These are phyloP conservation scores for Termitomyces heimii DNA, from an alignment of 768 basidiomycete species.

Conservation along the genomic window DNA sequence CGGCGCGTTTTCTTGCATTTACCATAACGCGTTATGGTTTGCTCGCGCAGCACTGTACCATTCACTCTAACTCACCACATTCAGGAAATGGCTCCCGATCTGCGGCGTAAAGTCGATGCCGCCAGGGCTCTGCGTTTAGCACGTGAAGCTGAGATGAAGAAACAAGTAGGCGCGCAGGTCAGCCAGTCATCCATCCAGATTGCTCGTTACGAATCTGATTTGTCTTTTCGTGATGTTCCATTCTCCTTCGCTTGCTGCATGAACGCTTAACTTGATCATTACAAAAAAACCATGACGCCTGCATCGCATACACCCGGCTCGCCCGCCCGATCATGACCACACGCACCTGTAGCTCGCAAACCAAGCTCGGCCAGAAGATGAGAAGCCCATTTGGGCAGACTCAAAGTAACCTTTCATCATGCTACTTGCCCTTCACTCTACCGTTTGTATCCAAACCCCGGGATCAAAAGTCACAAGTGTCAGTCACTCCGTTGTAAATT, in stretches of 20 bases:
- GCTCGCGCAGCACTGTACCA: background rate
- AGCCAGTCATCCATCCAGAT: slow-evolving; percentile 12
- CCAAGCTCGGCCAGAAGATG: slow-evolving; percentile 27
- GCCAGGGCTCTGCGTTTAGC: slow-evolving; percentile 45
- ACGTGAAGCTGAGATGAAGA: slow-evolving; percentile 48
- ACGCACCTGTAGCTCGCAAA: slow-evolving; percentile 17
- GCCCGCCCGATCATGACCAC: background rate
- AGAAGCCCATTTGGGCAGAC: slow-evolving; percentile 41
- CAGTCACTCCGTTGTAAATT: background rate
- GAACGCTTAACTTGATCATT: background rate
- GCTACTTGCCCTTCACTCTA: slow-evolving; percentile 6
- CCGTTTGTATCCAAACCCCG: background rate
- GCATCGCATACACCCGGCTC: background rate
- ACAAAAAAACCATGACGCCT: background rate
- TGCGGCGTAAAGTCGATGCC: slow-evolving; percentile 58
- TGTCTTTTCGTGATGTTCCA: background rate
- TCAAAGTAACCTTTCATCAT: slow-evolving; percentile 16
- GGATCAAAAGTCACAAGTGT: background rate
- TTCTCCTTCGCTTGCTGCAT: slow-evolving; percentile 1
- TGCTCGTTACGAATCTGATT: slow-evolving; percentile 1
- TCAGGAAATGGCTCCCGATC: slow-evolving; percentile 60
- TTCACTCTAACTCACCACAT: slow-evolving; percentile 7
- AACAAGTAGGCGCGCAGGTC: slow-evolving; percentile 49
- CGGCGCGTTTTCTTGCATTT: slow-evolving; percentile 2
- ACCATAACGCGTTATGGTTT: slow-evolving; percentile 1